These are phyloP conservation scores for Harrya chromipes DNA, from an alignment of 768 basidiomycete genomes.

Conservation along the genomic window DNA sequence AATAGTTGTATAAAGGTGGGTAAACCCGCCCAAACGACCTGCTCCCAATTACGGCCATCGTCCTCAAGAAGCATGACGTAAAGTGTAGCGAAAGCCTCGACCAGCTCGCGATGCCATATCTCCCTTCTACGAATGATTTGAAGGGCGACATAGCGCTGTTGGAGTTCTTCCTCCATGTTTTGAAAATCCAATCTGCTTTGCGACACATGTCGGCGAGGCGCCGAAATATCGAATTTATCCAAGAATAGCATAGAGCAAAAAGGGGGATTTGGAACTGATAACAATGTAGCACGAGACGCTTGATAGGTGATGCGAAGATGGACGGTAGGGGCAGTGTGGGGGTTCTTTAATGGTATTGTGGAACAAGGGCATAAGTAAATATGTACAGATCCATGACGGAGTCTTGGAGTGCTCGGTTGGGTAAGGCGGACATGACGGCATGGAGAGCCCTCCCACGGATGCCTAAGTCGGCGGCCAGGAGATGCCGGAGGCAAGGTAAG, in stretches of 20 bases:
- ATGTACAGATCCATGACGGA: conserved; percentile 28
- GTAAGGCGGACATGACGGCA: conserved; percentile 31
- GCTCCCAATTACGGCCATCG: conserved; percentile 46
- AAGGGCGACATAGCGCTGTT: conserved; percentile 43
- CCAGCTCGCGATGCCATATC: conserved; percentile 36
- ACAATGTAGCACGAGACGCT: conserved; percentile 26
- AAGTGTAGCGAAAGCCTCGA: conserved; percentile 48
- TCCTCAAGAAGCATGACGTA: conserved; percentile 61
- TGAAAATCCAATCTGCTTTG: conserved; percentile 22
- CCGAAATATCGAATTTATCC: conserved; percentile 47
- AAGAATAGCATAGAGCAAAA: conserved; percentile 41
- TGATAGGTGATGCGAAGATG: conserved; percentile 35
- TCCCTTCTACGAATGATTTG: conserved; percentile 40
- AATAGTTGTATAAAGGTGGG: conserved; percentile 39
- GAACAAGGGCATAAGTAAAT: conserved; percentile 22
- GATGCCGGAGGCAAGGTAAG: conserved; percentile 17
- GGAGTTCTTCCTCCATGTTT: conserved; percentile 43
- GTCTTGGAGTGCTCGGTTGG: conserved; percentile 24
- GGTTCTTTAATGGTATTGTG: conserved; percentile 37
- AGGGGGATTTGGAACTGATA: conserved; percentile 25
- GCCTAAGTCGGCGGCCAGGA: conserved; percentile 7
- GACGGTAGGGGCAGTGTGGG: conserved; percentile 34
- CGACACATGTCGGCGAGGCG: conserved; percentile 39
- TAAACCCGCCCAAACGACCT: conserved; percentile 43
- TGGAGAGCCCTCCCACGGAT: conserved; percentile 27